Percentiles rank a stretch among this genome's conserved stretches.
phyloP scores from a whole-genome alignment of 495 filamentous ascomycete genomes.

The Aspergillus panamensis region DNA sequence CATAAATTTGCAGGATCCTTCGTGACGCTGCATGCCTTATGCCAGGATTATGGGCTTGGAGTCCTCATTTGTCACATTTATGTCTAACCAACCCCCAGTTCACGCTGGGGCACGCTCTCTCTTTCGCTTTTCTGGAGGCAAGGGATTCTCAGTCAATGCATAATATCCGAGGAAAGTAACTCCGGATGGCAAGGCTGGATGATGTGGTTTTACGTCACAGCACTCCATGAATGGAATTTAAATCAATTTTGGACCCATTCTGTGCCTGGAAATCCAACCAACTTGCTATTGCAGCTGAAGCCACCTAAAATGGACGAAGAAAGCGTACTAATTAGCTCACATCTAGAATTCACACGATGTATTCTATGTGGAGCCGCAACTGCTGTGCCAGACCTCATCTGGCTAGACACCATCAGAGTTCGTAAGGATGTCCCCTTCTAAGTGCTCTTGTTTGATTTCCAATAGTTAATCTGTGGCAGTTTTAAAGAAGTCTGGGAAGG shows the following conservation, averaged over 20 bases:
- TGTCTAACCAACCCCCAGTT: not conserved
- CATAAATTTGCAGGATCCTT: slow-evolving; percentile 1
- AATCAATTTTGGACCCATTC: not conserved
- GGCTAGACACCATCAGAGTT: slow-evolving; percentile 7
- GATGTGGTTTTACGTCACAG: not conserved
- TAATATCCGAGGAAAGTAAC: not conserved
- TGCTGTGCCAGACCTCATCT: not conserved
- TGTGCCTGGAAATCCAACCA: not conserved
- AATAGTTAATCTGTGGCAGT: not conserved
- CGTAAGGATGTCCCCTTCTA: not conserved
- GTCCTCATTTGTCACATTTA: not conserved
- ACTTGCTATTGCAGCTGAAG: not conserved
- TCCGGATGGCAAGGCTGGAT: not conserved
- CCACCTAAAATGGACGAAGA: not conserved
- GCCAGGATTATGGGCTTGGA: slow-evolving; percentile 3
- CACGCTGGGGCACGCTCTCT: not conserved
- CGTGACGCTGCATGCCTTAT: not conserved
- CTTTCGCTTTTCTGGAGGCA: not conserved
- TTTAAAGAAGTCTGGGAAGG: not conserved
- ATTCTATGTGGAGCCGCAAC: slow-evolving; percentile 3
- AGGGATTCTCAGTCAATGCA: not conserved
- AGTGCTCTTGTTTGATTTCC: not conserved
- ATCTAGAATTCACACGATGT: not conserved
- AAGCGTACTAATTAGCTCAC: not conserved
- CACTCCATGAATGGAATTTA: not conserved